phyloP scores from a whole-genome alignment of 495 filamentous ascomycete species.

The Tuber microsphaerosporum region DNA sequence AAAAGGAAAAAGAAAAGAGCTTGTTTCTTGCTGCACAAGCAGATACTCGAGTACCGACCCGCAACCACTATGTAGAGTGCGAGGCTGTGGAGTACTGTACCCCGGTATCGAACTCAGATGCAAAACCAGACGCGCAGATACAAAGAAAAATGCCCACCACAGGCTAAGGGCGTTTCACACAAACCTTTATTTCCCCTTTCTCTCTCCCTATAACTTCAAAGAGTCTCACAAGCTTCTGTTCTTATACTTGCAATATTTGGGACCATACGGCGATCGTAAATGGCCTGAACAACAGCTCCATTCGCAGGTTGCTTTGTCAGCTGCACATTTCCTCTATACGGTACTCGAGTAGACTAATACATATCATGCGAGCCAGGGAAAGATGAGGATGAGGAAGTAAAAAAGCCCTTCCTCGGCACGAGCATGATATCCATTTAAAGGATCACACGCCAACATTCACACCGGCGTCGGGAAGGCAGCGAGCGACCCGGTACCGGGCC shows the following conservation, averaged over 20 bases:
- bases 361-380: background rate
- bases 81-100: background rate
- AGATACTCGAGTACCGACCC: background rate
- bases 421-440: constrained; percentile 3
- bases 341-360: background rate
- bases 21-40: background rate
- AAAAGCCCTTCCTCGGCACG: background rate
- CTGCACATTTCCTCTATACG: background rate
- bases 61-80: background rate
- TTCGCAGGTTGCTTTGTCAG: background rate
- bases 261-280: background rate
- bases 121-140: background rate
- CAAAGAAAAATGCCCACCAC: background rate
- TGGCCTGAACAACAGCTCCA: background rate
- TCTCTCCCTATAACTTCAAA: background rate
- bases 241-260: background rate
- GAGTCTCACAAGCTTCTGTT: background rate
- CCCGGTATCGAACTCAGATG: background rate
- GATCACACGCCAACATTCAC: background rate
- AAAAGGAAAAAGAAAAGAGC: background rate
- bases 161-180: background rate
- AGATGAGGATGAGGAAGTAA: background rate
- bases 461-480: background rate
- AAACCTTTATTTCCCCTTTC: background rate
- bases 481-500: background rate